phyloP scores from a whole-genome alignment of 768 basidiomycete species.

The Mycena capillaripes region DNA sequence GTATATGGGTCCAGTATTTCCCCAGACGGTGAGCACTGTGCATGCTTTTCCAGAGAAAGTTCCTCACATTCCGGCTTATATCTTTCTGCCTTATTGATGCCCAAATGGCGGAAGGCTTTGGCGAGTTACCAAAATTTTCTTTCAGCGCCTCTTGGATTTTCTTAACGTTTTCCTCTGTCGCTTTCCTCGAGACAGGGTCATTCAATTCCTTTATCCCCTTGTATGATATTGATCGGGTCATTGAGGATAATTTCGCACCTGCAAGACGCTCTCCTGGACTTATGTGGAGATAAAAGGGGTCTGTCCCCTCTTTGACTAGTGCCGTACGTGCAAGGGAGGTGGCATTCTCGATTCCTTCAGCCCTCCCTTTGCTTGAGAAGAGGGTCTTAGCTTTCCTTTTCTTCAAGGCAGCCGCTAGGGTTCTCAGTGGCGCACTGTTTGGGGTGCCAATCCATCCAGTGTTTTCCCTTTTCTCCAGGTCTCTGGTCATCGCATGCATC shows the following conservation, averaged over 20 bases:
- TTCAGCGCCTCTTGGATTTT: no score
- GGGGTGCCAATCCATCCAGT: constrained; percentile 8
- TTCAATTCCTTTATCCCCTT: no score
- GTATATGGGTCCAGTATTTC: constrained; percentile 30
- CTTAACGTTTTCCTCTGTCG: no score
- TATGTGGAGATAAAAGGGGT: no score
- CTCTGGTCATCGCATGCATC: neutral
- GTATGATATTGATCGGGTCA: no score
- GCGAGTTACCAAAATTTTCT: no score
- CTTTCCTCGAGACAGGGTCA: no score
- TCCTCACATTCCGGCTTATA: neutral
- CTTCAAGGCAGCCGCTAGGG: neutral
- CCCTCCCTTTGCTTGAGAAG: neutral
- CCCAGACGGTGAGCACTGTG: constrained; percentile 19
- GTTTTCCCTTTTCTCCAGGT: constrained; percentile 8
- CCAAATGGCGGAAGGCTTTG: neutral
- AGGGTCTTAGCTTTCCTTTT: neutral
- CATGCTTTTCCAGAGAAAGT: constrained; percentile 18
- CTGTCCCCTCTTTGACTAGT: no score
- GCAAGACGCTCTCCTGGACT: neutral
- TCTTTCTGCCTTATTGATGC: neutral
- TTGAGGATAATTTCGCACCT: no score
- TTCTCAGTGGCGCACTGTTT: neutral
- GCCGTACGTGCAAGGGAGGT: no score
- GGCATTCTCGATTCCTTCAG: no score